Evolutionary conservation across 306 rosid species (phyloP).

Genomic region (Phaseolus lunatus): DNA sequence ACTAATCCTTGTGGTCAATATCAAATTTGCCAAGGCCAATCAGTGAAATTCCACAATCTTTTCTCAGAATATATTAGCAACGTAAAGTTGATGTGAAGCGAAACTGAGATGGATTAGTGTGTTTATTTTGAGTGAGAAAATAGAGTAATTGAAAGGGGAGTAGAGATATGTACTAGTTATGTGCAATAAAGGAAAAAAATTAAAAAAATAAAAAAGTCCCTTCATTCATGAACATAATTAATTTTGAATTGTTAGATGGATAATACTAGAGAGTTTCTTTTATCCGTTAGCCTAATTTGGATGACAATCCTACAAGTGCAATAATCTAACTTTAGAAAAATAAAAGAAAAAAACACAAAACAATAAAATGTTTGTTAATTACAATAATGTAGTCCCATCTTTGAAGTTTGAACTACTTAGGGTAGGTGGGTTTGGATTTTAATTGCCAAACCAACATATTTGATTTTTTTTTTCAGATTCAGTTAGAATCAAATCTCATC

Average conservation of each 20-base stretch:
- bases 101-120: slow-evolving; percentile 1
- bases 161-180: slow-evolving; percentile 10
- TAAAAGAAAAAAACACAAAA: no score
- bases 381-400: not conserved
- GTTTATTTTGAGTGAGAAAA: slow-evolving; percentile 28
- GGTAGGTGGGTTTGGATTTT: no score
- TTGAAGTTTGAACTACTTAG: not conserved
- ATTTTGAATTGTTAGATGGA: not conserved
- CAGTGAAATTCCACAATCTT: not conserved
- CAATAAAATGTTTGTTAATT: not conserved
- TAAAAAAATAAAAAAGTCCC: not conserved
- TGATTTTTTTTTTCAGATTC: no score
- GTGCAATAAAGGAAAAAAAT: not conserved
- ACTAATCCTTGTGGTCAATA: slow-evolving; percentile 30
- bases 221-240: slow-evolving; percentile 2
- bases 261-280: no score
- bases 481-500: no score
- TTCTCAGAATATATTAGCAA: not conserved
- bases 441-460: no score
- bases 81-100: not conserved
- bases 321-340: no score
- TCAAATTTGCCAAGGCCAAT: not conserved
- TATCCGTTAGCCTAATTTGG: not conserved
- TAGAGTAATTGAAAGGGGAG: not conserved
- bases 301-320: not conserved